Evolutionary conservation across 768 basidiomycete species (phyloP).

Genomic region (Boletus sensibilis): DNA sequence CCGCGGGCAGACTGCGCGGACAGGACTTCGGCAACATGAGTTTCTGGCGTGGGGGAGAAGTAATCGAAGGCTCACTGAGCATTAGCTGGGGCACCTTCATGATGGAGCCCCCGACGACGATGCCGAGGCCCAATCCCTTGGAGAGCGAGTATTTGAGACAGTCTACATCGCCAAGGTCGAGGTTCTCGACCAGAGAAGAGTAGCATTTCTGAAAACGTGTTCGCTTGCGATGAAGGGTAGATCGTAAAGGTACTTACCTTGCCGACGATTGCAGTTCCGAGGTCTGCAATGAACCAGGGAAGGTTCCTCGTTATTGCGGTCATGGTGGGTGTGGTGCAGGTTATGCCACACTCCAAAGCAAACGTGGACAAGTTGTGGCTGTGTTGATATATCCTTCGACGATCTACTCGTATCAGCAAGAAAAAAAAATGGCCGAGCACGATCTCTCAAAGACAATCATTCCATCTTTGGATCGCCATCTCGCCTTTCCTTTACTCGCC

Average conservation of each 20-base stretch:
- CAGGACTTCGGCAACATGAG: slow-evolving; percentile 48
- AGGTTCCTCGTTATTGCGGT: slow-evolving; percentile 77
- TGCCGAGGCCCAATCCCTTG: slow-evolving; percentile 89
- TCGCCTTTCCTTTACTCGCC: slow-evolving; percentile 88
- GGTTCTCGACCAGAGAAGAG: slow-evolving; percentile 80
- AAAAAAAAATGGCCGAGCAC: slow-evolving; percentile 71
- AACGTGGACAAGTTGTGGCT: slow-evolving; percentile 23
- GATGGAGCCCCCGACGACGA: slow-evolving; percentile 88
- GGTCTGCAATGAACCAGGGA: slow-evolving; percentile 81
- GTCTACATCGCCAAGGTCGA: slow-evolving; percentile 69
- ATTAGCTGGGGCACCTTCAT: slow-evolving; percentile 96
- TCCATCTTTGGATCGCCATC: slow-evolving; percentile 91
- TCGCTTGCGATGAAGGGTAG: neutral
- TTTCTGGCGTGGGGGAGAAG: neutral
- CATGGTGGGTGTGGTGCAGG: slow-evolving; percentile 44
- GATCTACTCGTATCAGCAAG: neutral
- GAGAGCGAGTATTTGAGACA: slow-evolving; percentile 92
- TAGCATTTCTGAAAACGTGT: slow-evolving; percentile 78
- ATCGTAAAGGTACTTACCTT: slow-evolving; percentile 44
- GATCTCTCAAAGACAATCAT: slow-evolving; percentile 91
- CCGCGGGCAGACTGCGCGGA: slow-evolving; percentile 78
- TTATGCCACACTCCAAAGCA: neutral
- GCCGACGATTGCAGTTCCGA: slow-evolving; percentile 80
- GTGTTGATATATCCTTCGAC: slow-evolving; percentile 13
- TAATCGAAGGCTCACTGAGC: slow-evolving; percentile 53